Conservation (phyloP, 2,329 filamentous ascomycete genomes). For the Sphaerulina populicola region DNA sequence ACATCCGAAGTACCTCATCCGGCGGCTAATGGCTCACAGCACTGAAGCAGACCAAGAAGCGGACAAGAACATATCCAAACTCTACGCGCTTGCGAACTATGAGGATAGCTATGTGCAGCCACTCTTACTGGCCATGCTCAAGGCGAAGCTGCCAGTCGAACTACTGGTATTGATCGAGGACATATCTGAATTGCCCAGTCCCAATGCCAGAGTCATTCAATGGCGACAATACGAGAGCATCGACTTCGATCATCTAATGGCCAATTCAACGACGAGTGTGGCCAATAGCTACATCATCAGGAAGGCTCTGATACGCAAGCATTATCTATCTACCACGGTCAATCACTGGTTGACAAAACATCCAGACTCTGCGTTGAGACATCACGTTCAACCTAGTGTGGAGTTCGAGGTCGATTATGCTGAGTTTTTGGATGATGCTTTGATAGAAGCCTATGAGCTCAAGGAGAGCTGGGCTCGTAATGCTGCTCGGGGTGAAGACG, state of each 20-base stretch:
- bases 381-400: constrained; percentile 67
- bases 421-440: constrained; percentile 88
- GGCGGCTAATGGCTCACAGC: too few species aligned
- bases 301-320: constrained; percentile 92
- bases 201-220: constrained; percentile 55
- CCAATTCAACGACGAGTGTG: constrained; percentile 54
- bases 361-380: constrained; percentile 58
- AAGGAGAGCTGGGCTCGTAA: constrained; percentile 69
- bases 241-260: constrained; percentile 68
- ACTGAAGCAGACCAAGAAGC: too few species aligned
- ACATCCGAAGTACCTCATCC: too few species aligned
- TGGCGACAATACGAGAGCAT: constrained; percentile 80
- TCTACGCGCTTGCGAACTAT: constrained; percentile 46
- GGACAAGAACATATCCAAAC: too few species aligned
- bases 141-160: constrained; percentile 49
- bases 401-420: constrained; percentile 94
- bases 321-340: constrained; percentile 79
- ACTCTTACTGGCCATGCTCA: constrained; percentile 66
- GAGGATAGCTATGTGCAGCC: constrained; percentile 85
- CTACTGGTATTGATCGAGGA: constrained; percentile 38
- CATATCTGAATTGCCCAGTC: constrained; percentile 46
- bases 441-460: constrained; percentile 77
- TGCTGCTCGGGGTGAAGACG: constrained; percentile 35
- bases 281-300: constrained; percentile 90
- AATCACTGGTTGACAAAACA: constrained; percentile 80